These are phyloP conservation scores for Casaregolazyma suthepensis DNA, from an alignment of 1,139 yeast species.

Conservation along the genomic window DNA sequence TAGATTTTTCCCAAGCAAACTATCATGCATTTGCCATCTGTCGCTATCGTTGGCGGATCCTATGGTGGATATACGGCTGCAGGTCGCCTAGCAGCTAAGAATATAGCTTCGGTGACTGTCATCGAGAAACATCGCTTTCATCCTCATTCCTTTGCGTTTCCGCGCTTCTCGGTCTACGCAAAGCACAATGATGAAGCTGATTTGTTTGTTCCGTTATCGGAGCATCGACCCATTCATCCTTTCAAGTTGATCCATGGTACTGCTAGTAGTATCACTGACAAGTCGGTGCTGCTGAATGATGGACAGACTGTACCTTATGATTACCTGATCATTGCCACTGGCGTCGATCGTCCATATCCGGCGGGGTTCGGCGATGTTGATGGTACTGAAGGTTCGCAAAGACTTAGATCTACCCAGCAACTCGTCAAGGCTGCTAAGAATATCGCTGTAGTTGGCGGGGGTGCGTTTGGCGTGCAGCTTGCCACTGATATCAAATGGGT, in stretches of 20 bases:
- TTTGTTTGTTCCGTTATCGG: slow-evolving; percentile 16
- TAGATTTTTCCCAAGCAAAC: background rate
- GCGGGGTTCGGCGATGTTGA: slow-evolving; percentile 9
- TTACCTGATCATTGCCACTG: slow-evolving; percentile 15
- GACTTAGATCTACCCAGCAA: slow-evolving; percentile 2
- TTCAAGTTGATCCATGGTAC: slow-evolving; percentile 8
- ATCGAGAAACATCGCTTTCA: slow-evolving; percentile 15
- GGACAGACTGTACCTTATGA: slow-evolving; percentile 10
- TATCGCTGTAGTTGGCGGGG: slow-evolving; percentile 24
- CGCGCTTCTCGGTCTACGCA: slow-evolving; percentile 17
- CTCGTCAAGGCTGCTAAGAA: slow-evolving; percentile 13
- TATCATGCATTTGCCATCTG: background rate
- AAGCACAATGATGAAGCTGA: slow-evolving; percentile 14
- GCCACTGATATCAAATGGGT: slow-evolving; percentile 23
- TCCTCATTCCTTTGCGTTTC: slow-evolving; percentile 18
- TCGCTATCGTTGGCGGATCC: slow-evolving; percentile 19
- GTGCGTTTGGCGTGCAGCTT: slow-evolving; percentile 25
- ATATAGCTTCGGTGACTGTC: slow-evolving; percentile 15
- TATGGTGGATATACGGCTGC: slow-evolving; percentile 18
- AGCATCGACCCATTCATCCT: slow-evolving; percentile 9
- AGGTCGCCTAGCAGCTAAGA: slow-evolving; percentile 11
- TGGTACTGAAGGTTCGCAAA: slow-evolving; percentile 1
- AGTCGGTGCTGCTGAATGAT: slow-evolving; percentile 4
- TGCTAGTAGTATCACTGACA: slow-evolving; percentile 3
- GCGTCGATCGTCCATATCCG: slow-evolving; percentile 11